A percentile compares a stretch with the other conserved stretches of the same genome.
phyloP scores from a whole-genome alignment of 2,329 filamentous ascomycete species.

The Trichoderma cornu-damae region DNA sequence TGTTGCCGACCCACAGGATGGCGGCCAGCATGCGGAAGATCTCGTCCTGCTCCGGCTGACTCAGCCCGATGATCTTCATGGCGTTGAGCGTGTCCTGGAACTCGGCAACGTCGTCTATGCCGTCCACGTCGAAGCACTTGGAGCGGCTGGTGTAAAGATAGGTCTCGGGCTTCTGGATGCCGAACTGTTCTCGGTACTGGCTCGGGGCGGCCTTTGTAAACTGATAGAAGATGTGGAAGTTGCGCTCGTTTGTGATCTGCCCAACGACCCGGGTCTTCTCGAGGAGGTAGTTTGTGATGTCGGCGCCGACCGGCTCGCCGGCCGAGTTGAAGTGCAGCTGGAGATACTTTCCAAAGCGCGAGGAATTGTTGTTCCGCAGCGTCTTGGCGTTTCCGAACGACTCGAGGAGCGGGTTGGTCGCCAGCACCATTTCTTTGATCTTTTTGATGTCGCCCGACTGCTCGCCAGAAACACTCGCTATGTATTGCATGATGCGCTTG shows the following conservation, averaged over 20 bases:
- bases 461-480: conserved; percentile 91
- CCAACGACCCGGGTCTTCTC: conserved; percentile 94
- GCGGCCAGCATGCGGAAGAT: conserved; percentile 94
- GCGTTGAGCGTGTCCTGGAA: conserved; percentile 87
- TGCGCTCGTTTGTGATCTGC: conserved; percentile 91
- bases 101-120: conserved; percentile 86
- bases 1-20: conserved; percentile 91
- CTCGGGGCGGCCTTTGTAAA: conserved; percentile 93
- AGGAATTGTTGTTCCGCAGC: conserved; percentile 96
- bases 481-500: conserved; percentile 99
- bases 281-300: conserved; percentile 96
- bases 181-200: conserved; percentile 80
- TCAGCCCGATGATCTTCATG: conserved; percentile 89
- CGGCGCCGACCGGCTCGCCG: conserved; percentile 90
- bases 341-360: conserved; percentile 95
- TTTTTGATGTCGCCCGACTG: conserved; percentile 82
- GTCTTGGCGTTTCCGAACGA: conserved; percentile 99
- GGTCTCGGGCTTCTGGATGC: conserved; percentile 83
- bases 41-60: conserved; percentile 84
- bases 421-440: conserved; percentile 98
- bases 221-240: conserved; percentile 99
- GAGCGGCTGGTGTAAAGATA: conserved; percentile 92
- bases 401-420: conserved; percentile 93
- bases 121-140: conserved; percentile 89
- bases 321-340: conserved; percentile 92